Base-by-base conservation (phyloP, 768 basidiomycete species). In the Tricholomella constricta region DNA sequence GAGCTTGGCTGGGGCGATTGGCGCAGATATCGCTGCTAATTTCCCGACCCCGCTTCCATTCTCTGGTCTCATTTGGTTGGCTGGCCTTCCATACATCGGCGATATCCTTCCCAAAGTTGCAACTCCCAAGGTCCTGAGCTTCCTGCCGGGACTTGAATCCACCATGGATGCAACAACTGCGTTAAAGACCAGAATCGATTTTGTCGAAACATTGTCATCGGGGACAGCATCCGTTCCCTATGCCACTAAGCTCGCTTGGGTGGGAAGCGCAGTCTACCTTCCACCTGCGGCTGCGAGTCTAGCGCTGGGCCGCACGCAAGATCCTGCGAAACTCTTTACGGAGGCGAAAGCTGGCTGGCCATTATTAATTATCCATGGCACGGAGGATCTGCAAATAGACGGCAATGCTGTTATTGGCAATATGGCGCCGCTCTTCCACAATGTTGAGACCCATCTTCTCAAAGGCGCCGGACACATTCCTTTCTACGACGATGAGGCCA, bases 391-490 rank as follows among this genome's bases (percentile, higher is more conserved):
- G 14, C 64, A 67, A 15, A 54, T 69, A 6, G 52, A 52, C 5
- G 62, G 63, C 17, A 53, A 68, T 22, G 63, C 57, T 19, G 54
- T 69, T 3, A 62, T 62, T 3, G 48, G 57, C n/a, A 55, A 64
- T 44, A 61, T 71, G 58, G 53, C 58, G 51, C 63, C 65, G 11
- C 61, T 68, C 49, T 74, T 74, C 64, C 69, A 62, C 48, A 60
- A 73, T 38, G 48, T 67, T 31, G 67, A 72, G 44, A 59, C 58
- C 15, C 54, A 65, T 45, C 54, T 60, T 38, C 53, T 72, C 48
- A 58, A 64, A 34, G 69, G 64, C 22, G 52, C 40, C 11, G 67
- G 68, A 20, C 74, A 76, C 48, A 63, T 67, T 1, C 26, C 69
- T 11, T 72, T 71, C 47, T 62, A 69, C 36, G 72, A 73, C 29